Percentiles rank a stretch among this genome's conserved stretches.
Evolutionary conservation across 257 asterid species (phyloP).

Genomic region (Solanum pinnatisectum): DNA sequence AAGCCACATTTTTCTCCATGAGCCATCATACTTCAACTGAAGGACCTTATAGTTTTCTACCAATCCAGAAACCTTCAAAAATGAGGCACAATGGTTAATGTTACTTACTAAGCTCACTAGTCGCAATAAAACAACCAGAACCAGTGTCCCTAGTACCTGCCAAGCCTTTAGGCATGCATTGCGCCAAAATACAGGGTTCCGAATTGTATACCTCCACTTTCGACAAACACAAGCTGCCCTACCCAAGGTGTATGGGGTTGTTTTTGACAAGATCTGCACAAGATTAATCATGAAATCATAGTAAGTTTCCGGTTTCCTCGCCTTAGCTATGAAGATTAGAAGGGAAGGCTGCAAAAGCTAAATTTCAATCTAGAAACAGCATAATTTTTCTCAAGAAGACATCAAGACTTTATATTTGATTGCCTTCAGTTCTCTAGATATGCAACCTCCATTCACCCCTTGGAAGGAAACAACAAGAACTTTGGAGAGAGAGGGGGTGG

Average conservation of each 20-base stretch:
- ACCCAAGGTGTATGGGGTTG: slow-evolving; percentile 75
- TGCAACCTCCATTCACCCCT: background rate
- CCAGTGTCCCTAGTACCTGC: slow-evolving; percentile 46
- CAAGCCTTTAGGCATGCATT: slow-evolving; percentile 82
- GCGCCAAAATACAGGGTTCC: slow-evolving; percentile 95
- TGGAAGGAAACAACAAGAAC: background rate
- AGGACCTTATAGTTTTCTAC: slow-evolving; percentile 64
- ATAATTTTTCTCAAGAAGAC: background rate
- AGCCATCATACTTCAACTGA: slow-evolving; percentile 61
- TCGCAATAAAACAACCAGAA: background rate
- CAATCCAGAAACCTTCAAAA: slow-evolving; percentile 47
- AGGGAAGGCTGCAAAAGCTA: background rate
- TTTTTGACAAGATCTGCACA: slow-evolving; percentile 61
- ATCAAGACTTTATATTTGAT: background rate
- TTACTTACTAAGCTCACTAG: background rate
- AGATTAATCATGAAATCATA: background rate
- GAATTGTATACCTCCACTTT: slow-evolving; percentile 88
- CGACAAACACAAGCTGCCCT: slow-evolving; percentile 94
- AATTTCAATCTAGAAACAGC: background rate
- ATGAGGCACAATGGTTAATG: slow-evolving; percentile 2
- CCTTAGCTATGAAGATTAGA: background rate
- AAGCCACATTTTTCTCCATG: slow-evolving; percentile 99
- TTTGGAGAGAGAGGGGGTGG: background rate
- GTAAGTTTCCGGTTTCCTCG: background rate
- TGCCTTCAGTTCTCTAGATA: background rate